phyloP scores from a whole-genome alignment of 2,329 filamentous ascomycete genomes.

The Clarireedia homoeocarpa region DNA sequence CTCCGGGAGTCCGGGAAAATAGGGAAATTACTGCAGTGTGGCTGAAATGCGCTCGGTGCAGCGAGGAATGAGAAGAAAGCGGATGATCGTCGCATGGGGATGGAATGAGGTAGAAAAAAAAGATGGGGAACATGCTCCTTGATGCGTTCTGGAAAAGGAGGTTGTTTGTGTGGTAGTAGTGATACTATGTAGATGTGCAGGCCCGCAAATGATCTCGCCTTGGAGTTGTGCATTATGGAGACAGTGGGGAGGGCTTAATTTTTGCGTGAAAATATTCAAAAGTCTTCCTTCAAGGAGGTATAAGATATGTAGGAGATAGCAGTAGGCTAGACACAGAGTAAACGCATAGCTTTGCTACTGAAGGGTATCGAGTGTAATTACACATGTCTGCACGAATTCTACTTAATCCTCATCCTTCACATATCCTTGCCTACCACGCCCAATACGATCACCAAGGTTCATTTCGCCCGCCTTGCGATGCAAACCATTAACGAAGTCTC shows the following conservation, averaged over 20 bases:
- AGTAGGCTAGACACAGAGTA: neutral
- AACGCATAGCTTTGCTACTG: neutral
- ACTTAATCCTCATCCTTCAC: slow-evolving; percentile 36
- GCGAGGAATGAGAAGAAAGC: neutral
- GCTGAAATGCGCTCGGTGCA: neutral
- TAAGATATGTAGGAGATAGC: neutral
- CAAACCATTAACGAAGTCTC: slow-evolving; percentile 55
- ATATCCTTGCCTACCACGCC: slow-evolving; percentile 38
- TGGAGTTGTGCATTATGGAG: neutral
- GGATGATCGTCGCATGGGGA: slow-evolving; percentile 9
- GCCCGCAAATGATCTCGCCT: neutral
- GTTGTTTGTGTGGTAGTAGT: neutral
- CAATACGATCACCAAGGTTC: slow-evolving; percentile 45
- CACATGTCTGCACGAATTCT: neutral
- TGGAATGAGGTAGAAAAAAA: neutral
- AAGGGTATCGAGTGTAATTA: neutral
- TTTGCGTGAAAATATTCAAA: neutral
- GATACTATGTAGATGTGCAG: neutral
- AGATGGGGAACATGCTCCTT: neutral
- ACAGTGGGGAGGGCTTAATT: too few relatives aligned
- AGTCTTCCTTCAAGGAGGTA: neutral
- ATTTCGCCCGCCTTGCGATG: slow-evolving; percentile 50
- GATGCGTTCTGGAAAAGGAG: slow-evolving; percentile 3
- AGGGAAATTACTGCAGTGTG: neutral
- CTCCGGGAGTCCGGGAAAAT: neutral